phyloP scores from a whole-genome alignment of 1,139 yeast genomes.

The Scheffersomyces parashehatae region DNA sequence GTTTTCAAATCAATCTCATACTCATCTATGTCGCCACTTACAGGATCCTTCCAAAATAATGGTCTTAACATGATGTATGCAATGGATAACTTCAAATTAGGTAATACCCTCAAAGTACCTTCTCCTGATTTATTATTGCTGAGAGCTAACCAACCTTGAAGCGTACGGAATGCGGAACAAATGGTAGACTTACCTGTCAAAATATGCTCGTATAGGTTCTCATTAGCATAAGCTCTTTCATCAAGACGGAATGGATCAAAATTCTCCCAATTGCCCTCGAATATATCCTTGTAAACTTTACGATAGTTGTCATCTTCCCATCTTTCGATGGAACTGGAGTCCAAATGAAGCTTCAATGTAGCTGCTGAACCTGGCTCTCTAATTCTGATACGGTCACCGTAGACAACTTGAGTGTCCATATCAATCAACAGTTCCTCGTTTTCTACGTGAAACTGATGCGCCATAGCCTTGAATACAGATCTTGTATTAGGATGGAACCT shows the following conservation, averaged over 20 bases:
- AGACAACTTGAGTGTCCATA: slow-evolving; percentile 30
- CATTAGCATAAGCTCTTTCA: slow-evolving; percentile 34
- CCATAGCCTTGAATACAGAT: slow-evolving; percentile 28
- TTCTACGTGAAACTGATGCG: slow-evolving; percentile 34
- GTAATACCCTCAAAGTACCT: slow-evolving; percentile 45
- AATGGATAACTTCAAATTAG: slow-evolving; percentile 35
- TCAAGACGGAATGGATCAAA: slow-evolving; percentile 46
- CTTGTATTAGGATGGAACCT: slow-evolving; percentile 41
- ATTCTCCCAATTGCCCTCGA: slow-evolving; percentile 48
- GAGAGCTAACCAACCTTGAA: slow-evolving; percentile 52
- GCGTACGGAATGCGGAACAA: slow-evolving; percentile 43
- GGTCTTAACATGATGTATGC: slow-evolving; percentile 48
- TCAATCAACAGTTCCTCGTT: slow-evolving; percentile 25
- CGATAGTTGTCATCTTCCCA: slow-evolving; percentile 46
- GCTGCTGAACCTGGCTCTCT: slow-evolving; percentile 41
- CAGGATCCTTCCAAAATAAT: slow-evolving; percentile 35
- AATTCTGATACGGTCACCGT: slow-evolving; percentile 42
- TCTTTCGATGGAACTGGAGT: slow-evolving; percentile 48
- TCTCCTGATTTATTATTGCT: slow-evolving; percentile 39
- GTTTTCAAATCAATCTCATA: slow-evolving; percentile 24
- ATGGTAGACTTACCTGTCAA: slow-evolving; percentile 24
- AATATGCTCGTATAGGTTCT: slow-evolving; percentile 30
- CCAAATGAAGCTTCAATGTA: slow-evolving; percentile 44
- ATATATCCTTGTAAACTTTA: slow-evolving; percentile 36
- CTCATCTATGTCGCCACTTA: slow-evolving; percentile 15